A percentile compares a stretch with the other conserved stretches of the same genome.
Evolutionary conservation across 1,139 yeast genomes (phyloP).

Genomic region (Geotrichum macrosporum): DNA sequence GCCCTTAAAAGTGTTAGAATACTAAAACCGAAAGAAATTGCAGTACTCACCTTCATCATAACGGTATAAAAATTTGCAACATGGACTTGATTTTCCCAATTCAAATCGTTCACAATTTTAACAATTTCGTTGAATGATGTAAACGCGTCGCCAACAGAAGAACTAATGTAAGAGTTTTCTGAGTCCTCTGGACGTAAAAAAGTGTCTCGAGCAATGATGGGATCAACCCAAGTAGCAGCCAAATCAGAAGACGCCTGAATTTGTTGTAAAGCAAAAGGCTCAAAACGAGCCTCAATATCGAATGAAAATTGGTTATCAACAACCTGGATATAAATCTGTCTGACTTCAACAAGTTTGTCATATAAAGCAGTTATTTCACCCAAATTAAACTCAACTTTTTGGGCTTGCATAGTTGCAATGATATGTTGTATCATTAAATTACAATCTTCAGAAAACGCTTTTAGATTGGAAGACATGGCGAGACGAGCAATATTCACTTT

Average conservation of each 20-base stretch:
- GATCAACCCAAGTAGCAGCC: slow-evolving; percentile 48
- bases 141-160: slow-evolving; percentile 66
- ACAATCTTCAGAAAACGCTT: slow-evolving; percentile 62
- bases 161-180: slow-evolving; percentile 41
- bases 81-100: slow-evolving; percentile 63
- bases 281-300: slow-evolving; percentile 57
- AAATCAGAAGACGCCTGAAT: slow-evolving; percentile 51
- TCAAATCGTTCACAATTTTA: slow-evolving; percentile 48
- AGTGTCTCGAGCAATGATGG: slow-evolving; percentile 53
- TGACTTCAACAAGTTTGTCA: slow-evolving; percentile 51
- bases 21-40: no score
- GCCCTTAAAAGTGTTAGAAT: slow-evolving; percentile 31
- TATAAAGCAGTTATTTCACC: slow-evolving; percentile 63
- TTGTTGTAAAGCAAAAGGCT: slow-evolving; percentile 54
- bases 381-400: slow-evolving; percentile 43
- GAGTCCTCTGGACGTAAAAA: slow-evolving; percentile 50
- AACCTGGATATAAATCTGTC: slow-evolving; percentile 54
- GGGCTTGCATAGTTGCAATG: slow-evolving; percentile 42
- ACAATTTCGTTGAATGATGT: slow-evolving; percentile 58
- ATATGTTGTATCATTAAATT: slow-evolving; percentile 57
- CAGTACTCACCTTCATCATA: slow-evolving; percentile 43
- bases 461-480: slow-evolving; percentile 54
- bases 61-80: slow-evolving; percentile 56
- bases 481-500: slow-evolving; percentile 52
- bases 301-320: slow-evolving; percentile 46